These are phyloP conservation scores for Solanum lycopersicoides DNA, from an alignment of 257 asterid genomes.

Conservation along the genomic window DNA sequence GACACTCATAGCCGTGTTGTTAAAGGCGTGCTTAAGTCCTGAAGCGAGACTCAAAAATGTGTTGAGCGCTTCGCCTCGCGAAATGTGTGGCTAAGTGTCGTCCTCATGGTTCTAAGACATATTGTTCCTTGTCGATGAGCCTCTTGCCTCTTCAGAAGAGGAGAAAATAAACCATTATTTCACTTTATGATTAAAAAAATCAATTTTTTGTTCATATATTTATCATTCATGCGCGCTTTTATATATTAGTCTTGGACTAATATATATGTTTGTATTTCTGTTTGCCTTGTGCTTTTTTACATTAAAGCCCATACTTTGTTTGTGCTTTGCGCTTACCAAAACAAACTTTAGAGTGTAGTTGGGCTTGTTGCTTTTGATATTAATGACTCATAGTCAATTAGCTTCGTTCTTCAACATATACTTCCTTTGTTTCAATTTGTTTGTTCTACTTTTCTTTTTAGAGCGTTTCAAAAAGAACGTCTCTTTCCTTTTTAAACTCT, in stretches of 20 bases:
- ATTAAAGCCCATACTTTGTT: neutral
- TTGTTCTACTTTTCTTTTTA: neutral
- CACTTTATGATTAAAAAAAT: neutral
- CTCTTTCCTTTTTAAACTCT: neutral
- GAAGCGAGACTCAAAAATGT: neutral
- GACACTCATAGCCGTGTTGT: neutral
- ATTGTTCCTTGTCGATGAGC: neutral
- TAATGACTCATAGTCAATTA: neutral
- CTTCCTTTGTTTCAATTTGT: too few species aligned
- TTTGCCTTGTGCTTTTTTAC: neutral
- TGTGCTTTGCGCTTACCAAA: neutral
- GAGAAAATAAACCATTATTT: neutral
- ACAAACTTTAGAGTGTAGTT: rapidly evolving
- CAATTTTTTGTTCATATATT: neutral
- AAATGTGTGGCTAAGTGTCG: neutral
- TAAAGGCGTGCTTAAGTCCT: rapidly evolving
- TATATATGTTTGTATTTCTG: neutral
- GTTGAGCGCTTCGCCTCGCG: neutral
- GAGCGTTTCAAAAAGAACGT: neutral
- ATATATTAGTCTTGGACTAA: neutral
- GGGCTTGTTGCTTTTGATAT: neutral
- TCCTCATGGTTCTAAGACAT: neutral
- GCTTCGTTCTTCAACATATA: neutral
- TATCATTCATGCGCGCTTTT: neutral
- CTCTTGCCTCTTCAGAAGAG: neutral